Conservation (phyloP, 2,329 filamentous ascomycete genomes). For the Sporothrix brunneoviolacea region DNA sequence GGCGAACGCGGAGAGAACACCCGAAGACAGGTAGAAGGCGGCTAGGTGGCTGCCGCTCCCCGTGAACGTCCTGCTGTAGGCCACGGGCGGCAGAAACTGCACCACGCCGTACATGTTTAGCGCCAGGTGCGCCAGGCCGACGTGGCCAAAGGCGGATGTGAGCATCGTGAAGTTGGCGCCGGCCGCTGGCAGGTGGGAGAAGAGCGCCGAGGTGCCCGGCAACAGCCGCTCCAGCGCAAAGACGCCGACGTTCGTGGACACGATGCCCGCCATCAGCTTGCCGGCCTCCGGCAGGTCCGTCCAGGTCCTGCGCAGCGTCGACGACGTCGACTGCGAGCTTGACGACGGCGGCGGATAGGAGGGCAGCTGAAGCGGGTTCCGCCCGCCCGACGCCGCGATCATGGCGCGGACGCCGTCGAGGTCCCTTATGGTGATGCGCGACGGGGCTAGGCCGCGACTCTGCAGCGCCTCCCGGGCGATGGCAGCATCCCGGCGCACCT, state of each 20-base stretch:
- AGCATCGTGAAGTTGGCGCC: constrained; percentile 22
- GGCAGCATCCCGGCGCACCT: constrained; percentile 17
- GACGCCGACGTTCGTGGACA: constrained; percentile 17
- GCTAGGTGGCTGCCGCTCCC: constrained; percentile 21
- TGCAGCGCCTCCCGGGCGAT: constrained; percentile 10
- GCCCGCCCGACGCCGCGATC: neutral
- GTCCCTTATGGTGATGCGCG: neutral
- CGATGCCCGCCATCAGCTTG: constrained; percentile 16
- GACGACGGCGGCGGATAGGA: neutral
- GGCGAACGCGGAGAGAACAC: constrained; percentile 19
- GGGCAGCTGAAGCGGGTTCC: neutral
- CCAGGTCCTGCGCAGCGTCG: constrained; percentile 10
- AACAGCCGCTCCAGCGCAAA: constrained; percentile 15
- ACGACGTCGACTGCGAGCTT: too few species aligned
- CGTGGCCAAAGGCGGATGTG: constrained; percentile 26
- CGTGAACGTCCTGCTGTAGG: constrained; percentile 17
- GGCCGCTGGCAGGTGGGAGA: constrained; percentile 18
- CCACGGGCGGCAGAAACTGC: constrained; percentile 22
- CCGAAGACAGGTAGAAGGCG: constrained; percentile 23
- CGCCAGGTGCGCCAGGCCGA: constrained; percentile 21
- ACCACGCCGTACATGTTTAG: constrained; percentile 25
- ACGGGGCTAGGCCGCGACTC: neutral
- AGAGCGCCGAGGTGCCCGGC: constrained; percentile 12
- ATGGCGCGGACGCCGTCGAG: constrained; percentile 5
- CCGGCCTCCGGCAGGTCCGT: constrained; percentile 14